Percentiles rank a stretch among this genome's conserved stretches.
Evolutionary conservation across 768 basidiomycete species (phyloP).

Genomic region (Lactifluus echinatus): DNA sequence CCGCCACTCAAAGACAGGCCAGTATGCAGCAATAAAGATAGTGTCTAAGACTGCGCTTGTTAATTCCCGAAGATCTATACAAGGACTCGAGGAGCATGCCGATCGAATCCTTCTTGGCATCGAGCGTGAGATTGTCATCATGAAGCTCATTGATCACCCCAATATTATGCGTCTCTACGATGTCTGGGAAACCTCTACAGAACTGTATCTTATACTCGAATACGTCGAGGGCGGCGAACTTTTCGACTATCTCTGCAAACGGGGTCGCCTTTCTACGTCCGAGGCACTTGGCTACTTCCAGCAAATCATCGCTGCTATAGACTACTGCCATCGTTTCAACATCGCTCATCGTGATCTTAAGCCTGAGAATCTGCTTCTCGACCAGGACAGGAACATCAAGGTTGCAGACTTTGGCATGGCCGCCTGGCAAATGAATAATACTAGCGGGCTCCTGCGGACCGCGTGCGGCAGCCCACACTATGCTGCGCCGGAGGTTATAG

Average conservation of each 20-base stretch:
- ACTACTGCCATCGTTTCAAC: slow-evolving; percentile 92
- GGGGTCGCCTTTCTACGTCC: slow-evolving; percentile 56
- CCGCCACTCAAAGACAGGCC: slow-evolving; percentile 77
- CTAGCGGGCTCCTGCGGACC: slow-evolving; percentile 56
- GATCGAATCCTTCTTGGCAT: slow-evolving; percentile 74
- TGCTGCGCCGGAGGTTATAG: slow-evolving; percentile 85
- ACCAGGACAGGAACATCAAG: slow-evolving; percentile 79
- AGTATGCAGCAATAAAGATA: slow-evolving; percentile 92
- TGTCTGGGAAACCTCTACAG: slow-evolving; percentile 89
- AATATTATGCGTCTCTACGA: slow-evolving; percentile 93
- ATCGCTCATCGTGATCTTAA: slow-evolving; percentile 89
- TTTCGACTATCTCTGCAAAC: slow-evolving; percentile 82
- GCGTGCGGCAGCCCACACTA: slow-evolving; percentile 95
- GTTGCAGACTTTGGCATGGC: slow-evolving; percentile 99
- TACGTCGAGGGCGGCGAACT: slow-evolving; percentile 93
- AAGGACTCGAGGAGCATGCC: slow-evolving; percentile 60
- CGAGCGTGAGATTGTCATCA: slow-evolving; percentile 91
- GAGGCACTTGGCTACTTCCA: slow-evolving; percentile 87
- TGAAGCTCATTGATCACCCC: slow-evolving; percentile 95
- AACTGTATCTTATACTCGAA: slow-evolving; percentile 88
- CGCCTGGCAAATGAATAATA: slow-evolving; percentile 67
- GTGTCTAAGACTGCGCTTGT: slow-evolving; percentile 67
- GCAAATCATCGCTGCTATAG: slow-evolving; percentile 85
- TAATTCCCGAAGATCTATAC: slow-evolving; percentile 57
- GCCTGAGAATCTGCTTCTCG: slow-evolving; percentile 87